These are phyloP conservation scores for Cyclocybe aegerita DNA, from an alignment of 768 basidiomycete species.

Conservation along the genomic window DNA sequence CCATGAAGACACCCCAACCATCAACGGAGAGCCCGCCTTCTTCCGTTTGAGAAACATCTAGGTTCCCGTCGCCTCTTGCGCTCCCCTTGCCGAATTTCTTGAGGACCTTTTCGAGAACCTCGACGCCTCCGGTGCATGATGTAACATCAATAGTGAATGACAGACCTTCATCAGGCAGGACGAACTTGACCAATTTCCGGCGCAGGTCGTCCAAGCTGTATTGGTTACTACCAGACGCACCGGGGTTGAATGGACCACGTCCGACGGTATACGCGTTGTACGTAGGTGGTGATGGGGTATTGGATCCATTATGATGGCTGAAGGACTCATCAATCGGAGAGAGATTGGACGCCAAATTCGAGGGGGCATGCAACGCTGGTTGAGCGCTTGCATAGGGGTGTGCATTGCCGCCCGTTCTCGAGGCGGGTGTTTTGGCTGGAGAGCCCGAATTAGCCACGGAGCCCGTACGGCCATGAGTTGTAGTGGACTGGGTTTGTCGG, in stretches of 20 bases:
- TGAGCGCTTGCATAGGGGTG: constrained; percentile 67
- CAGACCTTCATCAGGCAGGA: constrained; percentile 78
- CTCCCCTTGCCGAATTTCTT: constrained; percentile 82
- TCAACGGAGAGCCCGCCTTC: constrained; percentile 81
- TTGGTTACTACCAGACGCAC: constrained; percentile 30
- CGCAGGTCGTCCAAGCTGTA: constrained; percentile 54
- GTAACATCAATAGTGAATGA: constrained; percentile 78
- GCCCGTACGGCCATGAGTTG: constrained; percentile 48
- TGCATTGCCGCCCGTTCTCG: constrained; percentile 39
- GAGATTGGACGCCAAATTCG: constrained; percentile 41
- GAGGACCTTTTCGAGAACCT: constrained; percentile 85
- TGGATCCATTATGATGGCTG: constrained; percentile 31
- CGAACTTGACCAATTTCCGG: constrained; percentile 86
- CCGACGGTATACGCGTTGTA: constrained; percentile 50
- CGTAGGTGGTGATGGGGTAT: constrained; percentile 50
- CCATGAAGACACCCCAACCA: constrained; percentile 86
- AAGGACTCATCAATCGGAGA: constrained; percentile 78
- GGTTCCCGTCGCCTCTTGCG: constrained; percentile 39
- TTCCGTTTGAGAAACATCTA: constrained; percentile 61
- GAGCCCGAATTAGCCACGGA: constrained; percentile 49
- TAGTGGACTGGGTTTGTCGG: constrained; percentile 20
- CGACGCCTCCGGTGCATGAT: constrained; percentile 77
- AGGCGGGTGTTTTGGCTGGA: constrained; percentile 42
- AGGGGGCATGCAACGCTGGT: constrained; percentile 35
- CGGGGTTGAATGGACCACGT: constrained; percentile 57